A percentile compares a stretch with the other conserved stretches of the same genome.
Conservation (phyloP, 2,329 filamentous ascomycete species). For the Podosphaera leucotricha region DNA sequence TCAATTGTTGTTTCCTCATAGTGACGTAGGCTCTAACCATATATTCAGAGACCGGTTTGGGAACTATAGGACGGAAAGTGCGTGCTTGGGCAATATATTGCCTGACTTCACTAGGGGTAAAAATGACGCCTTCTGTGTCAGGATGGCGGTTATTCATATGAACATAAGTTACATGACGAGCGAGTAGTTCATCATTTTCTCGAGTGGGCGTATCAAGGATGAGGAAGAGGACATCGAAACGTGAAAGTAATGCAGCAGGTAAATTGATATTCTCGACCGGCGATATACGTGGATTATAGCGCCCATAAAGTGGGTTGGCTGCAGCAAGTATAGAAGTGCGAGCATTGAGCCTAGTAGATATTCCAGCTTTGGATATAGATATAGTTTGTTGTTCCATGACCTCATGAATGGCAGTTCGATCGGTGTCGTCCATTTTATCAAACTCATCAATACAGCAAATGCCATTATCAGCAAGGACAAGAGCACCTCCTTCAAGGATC, state of each 20-base stretch:
- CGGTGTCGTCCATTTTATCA: conserved; percentile 64
- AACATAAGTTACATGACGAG: conserved; percentile 84
- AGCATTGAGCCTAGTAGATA: conserved; percentile 89
- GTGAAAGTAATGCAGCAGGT: conserved; percentile 82
- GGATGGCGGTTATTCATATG: conserved; percentile 95
- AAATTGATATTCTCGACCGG: conserved; percentile 98
- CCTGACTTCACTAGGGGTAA: conserved; percentile 78
- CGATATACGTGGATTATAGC: conserved; percentile 92
- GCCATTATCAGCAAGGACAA: conserved; percentile 59
- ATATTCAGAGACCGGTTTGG: conserved; percentile 73
- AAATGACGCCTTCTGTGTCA: conserved; percentile 53
- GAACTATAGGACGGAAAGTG: conserved; percentile 68
- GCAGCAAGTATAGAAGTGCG: conserved; percentile 88
- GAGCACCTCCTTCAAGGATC: conserved; percentile 55
- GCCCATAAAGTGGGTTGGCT: conserved; percentile 89
- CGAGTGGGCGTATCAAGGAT: conserved; percentile 84
- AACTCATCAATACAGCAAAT: conserved; percentile 74
- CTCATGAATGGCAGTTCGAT: conserved; percentile 63
- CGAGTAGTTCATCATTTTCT: conserved; percentile 77
- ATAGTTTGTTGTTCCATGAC: conserved; percentile 79
- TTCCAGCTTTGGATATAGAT: conserved; percentile 72
- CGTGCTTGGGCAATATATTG: conserved; percentile 89
- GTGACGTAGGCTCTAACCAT: conserved; percentile 93
- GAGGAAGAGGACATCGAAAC: conserved; percentile 92
- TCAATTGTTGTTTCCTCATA: conserved; percentile 76